Evolutionary conservation across 257 asterid species (phyloP).

Genomic region (Oldenlandia corymbosa): DNA sequence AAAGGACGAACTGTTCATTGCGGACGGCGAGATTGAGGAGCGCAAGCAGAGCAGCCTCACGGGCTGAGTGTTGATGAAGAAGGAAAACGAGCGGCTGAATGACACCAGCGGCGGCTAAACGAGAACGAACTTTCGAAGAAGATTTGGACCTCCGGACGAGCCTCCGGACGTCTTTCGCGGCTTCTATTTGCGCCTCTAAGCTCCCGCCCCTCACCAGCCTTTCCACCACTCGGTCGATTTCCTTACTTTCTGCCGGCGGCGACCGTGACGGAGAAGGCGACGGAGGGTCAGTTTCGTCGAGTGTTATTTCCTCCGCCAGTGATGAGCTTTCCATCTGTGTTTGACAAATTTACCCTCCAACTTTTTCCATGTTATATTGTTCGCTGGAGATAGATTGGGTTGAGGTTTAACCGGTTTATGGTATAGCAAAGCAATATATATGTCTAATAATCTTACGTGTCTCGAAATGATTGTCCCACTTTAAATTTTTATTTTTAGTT

Average conservation of each 20-base stretch:
- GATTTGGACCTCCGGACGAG: constrained; percentile 59
- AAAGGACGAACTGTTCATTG: constrained; percentile 47
- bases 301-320: constrained; percentile 7
- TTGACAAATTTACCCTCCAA: constrained; percentile 6
- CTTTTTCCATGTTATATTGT: background rate
- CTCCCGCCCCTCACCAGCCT: constrained; percentile 55
- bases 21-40: constrained; percentile 93
- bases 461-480: no score
- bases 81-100: constrained; percentile 77
- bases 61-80: constrained; percentile 57
- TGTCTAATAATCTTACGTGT: no score
- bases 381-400: background rate
- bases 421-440: no score
- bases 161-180: constrained; percentile 72
- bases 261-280: background rate
- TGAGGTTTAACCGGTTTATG: no score
- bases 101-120: constrained; percentile 76
- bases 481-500: no score
- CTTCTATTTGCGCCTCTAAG: constrained; percentile 57
- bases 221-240: constrained; percentile 59
- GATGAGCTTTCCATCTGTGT: constrained; percentile 15
- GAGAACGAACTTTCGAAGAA: constrained; percentile 59
- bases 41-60: constrained; percentile 81
- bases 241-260: constrained; percentile 26
- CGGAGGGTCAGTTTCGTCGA: constrained; percentile 3